Evolutionary conservation across 2,329 filamentous ascomycete genomes (phyloP), one percentile per base, ranked within the genome.

Genomic region (Cordyceps cateniannulata): DNA sequence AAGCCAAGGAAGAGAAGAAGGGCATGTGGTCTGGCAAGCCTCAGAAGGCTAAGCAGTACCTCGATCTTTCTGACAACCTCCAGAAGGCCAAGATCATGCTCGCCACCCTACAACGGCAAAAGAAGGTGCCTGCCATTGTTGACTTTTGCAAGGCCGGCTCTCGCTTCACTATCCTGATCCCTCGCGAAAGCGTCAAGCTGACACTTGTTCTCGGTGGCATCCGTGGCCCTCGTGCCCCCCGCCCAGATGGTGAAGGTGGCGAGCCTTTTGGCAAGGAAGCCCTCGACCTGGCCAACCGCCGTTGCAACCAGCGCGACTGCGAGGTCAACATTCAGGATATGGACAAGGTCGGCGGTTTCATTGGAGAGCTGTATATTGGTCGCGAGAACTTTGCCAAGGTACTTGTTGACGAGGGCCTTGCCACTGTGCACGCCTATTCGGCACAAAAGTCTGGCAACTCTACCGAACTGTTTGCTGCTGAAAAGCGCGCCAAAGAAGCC

Each of bases 101-200:
- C 42, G 89, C 90, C 12, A 87, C 91, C 24, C 82, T 99, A 35
- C 90, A 95, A 63, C 86, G 93, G 59, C 93, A 97, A 74, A 93
- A 91, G 81, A 93, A 90, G 75, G 88, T 98, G 3, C 92, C 95
- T 8, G 95, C 90, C 12, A 82, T 99, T 67, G 92, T 99, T 47
- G 95, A 99, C 74, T 99, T 96, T 73, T 95, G 96, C 79, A 97
- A 98, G 77, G 90, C 92, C n/a, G 95, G 90, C 32, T 96, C 93
- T 45, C 86, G 95, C 66, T 99, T 98, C 75, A 96, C 91, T 27
- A 82, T 99, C 40, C 80, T 99, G 10, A 86, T 99, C 53, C 93
- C 95, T 51, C 88, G 93, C 40, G 95, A 99, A 72, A 92, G 91
- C 69, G 87, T 93, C 70, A 98, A 97, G 79, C 81, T 99, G 63